A percentile compares a stretch with the other conserved stretches of the same genome.
These are phyloP conservation scores for Trametes coccinea DNA, from an alignment of 768 basidiomycete species.

Conservation along the genomic window DNA sequence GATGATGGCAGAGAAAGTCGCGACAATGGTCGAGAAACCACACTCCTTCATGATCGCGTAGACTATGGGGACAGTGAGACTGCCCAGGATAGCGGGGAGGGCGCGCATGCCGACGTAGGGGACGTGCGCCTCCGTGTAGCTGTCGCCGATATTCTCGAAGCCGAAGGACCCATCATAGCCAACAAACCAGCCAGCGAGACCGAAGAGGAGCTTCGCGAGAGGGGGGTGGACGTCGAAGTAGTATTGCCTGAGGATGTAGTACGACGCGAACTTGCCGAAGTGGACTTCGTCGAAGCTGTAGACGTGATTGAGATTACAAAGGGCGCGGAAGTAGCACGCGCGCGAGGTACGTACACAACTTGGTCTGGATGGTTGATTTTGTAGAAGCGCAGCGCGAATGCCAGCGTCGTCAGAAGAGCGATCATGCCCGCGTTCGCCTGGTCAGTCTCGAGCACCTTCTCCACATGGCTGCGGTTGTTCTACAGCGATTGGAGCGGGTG, in stretches of 20 bases:
- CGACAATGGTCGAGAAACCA: constrained; percentile 89
- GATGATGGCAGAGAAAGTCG: constrained; percentile 84
- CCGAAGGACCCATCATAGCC: constrained; percentile 94
- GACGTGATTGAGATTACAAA: background rate
- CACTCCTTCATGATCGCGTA: constrained; percentile 98
- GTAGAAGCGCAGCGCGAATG: constrained; percentile 87
- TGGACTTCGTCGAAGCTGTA: constrained; percentile 95
- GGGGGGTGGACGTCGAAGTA: constrained; percentile 99
- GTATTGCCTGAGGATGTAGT: constrained; percentile 91
- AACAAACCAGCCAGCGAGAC: constrained; percentile 92
- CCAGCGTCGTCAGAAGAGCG: constrained; percentile 64
- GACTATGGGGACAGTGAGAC: constrained; percentile 86
- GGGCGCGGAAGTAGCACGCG: background rate
- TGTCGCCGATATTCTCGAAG: constrained; percentile 96
- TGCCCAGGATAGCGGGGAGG: constrained; percentile 88
- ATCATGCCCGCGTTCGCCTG: constrained; percentile 66
- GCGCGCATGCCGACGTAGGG: constrained; percentile 94
- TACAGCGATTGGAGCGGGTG: constrained; percentile 15
- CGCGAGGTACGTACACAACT: constrained; percentile 70
- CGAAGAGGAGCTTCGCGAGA: constrained; percentile 93
- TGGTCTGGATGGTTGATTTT: constrained; percentile 94
- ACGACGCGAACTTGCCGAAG: constrained; percentile 96
- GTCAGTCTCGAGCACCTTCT: constrained; percentile 61
- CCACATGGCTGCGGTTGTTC: constrained; percentile 61
- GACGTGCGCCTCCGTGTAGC: constrained; percentile 81